Percentiles rank a stretch among this genome's conserved stretches.
These are phyloP conservation scores for Mucor racemosus DNA, from an alignment of 371 early-diverging fungal species.

Conservation along the genomic window DNA sequence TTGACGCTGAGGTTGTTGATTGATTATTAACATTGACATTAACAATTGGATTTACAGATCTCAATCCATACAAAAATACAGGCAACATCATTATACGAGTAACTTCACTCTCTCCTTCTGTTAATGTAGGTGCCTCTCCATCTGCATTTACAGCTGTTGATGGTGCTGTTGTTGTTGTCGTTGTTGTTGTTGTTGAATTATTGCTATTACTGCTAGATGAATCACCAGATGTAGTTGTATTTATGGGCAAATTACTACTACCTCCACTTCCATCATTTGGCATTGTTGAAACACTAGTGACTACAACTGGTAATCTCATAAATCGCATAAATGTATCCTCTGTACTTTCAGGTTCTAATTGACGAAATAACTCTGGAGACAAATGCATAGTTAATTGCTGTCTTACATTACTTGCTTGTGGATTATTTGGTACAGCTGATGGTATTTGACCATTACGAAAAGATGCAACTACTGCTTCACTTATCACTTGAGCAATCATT, in stretches of 20 bases:
- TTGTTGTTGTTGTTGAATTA: neutral
- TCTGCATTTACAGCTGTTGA: slow-evolving; percentile 19
- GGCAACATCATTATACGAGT: slow-evolving; percentile 24
- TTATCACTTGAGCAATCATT: slow-evolving; percentile 30
- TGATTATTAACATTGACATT: neutral
- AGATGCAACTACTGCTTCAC: slow-evolving; percentile 27
- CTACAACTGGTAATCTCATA: slow-evolving; percentile 23
- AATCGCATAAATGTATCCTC: slow-evolving; percentile 30
- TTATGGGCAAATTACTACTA: neutral
- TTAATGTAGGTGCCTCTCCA: slow-evolving; percentile 13
- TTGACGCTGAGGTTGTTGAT: neutral
- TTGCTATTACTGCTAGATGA: neutral
- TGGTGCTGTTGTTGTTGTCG: neutral
- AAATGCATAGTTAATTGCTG: slow-evolving; percentile 31
- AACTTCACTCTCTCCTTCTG: slow-evolving; percentile 7
- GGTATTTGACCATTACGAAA: slow-evolving; percentile 25
- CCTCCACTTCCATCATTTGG: neutral
- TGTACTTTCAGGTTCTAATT: slow-evolving; percentile 25
- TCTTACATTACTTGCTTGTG: neutral
- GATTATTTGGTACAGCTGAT: neutral
- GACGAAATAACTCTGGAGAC: slow-evolving; percentile 29
- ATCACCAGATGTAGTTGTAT: neutral
- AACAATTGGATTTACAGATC: neutral
- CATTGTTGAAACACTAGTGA: slow-evolving; percentile 10
- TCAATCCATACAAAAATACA: slow-evolving; percentile 26